phyloP scores from a whole-genome alignment of 176 grass and related monocot genomes.

The Carex scoparia region DNA sequence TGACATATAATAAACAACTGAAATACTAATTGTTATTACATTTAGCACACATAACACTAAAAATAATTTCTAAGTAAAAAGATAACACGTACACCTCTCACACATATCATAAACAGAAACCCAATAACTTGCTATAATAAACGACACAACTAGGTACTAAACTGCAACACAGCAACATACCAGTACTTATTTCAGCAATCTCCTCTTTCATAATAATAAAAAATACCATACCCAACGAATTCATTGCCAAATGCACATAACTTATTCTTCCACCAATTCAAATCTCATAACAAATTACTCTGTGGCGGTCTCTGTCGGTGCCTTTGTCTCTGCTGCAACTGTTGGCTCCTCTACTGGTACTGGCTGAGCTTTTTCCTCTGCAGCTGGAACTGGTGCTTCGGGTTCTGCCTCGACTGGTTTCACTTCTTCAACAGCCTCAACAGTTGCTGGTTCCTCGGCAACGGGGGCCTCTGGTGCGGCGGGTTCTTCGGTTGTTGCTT shows the following conservation, averaged over 20 bases:
- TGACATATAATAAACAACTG: neutral
- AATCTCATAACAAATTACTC: conserved; percentile 19
- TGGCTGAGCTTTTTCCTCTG: conserved; percentile 18
- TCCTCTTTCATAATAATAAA: neutral
- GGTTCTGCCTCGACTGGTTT: conserved; percentile 14
- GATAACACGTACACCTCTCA: neutral
- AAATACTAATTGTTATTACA: neutral
- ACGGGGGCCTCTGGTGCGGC: neutral
- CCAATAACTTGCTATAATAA: neutral
- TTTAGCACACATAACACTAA: neutral
- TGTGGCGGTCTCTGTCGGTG: neutral
- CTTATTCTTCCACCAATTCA: neutral
- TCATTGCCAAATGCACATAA: conserved; percentile 9
- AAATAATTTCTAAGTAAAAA: conserved; percentile 20
- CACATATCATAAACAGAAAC: neutral
- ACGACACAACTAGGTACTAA: conserved; percentile 8
- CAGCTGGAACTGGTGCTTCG: neutral
- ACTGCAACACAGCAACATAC: neutral
- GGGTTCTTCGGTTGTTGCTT: neutral
- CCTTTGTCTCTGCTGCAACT: neutral
- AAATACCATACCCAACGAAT: conserved; percentile 7
- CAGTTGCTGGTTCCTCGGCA: neutral
- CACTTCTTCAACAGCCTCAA: conserved; percentile 20
- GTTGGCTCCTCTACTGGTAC: neutral
- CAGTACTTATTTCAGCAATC: conserved; percentile 7